A percentile compares a stretch with the other conserved stretches of the same genome.
Evolutionary conservation across 257 asterid genomes (phyloP).

Genomic region (Solanum medicagineum): DNA sequence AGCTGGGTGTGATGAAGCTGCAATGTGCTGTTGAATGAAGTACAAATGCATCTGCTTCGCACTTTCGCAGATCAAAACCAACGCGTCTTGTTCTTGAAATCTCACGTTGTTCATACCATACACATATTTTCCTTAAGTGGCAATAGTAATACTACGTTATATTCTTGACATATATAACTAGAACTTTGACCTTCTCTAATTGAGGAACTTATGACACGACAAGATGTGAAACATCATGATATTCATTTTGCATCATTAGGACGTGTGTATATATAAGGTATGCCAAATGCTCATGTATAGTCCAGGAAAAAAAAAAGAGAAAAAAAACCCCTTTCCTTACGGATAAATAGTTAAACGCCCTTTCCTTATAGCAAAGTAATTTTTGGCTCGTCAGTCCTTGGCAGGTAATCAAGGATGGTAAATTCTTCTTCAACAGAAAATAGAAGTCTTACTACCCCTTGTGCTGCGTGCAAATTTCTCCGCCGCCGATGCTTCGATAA

Average conservation of each 20-base stretch:
- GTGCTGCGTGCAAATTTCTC: background rate
- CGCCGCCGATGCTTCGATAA: background rate
- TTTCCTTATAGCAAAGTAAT: too few species aligned
- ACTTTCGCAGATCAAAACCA: background rate
- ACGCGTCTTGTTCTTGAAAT: background rate
- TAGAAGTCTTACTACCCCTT: background rate
- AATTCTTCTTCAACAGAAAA: background rate
- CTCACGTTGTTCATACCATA: background rate
- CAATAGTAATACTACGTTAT: background rate
- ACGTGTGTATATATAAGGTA: background rate
- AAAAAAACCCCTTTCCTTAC: too few species aligned
- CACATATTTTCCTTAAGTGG: background rate
- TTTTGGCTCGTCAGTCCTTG: too few species aligned
- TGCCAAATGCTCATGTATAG: background rate
- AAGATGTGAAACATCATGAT: background rate
- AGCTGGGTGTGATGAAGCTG: background rate
- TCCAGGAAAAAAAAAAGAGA: background rate
- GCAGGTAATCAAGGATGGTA: background rate
- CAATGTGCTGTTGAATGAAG: background rate
- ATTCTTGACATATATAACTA: background rate
- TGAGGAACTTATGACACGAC: background rate
- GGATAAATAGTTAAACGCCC: too few species aligned
- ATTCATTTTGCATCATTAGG: background rate
- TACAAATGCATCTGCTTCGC: background rate
- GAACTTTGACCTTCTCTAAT: background rate